Evolutionary conservation across 2,329 filamentous ascomycete species (phyloP), one percentile per base, ranked within the genome.

Genomic region (Rhytidhysteron rufulum): DNA sequence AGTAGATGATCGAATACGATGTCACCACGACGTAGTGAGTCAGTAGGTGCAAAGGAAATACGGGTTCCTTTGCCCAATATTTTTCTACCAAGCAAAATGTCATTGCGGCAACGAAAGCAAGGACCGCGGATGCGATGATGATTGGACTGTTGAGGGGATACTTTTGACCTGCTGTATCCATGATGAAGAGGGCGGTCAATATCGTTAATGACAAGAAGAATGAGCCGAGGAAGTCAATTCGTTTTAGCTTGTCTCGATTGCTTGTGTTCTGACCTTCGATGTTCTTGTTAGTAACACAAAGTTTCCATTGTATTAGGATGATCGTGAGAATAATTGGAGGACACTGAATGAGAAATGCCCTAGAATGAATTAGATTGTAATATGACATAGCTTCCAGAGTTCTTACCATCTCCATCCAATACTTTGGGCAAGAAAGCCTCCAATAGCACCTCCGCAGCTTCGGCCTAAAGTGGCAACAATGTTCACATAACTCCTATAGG

Each of bases 351-450:
- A 10, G 43, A 17, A 1, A 55, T 55, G n/a, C n/a, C n/a, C n/a
- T 20, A 62, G 35, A 4, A 49, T 50, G 2, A 52, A 25, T 15
- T 64, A 53, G 1, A 78, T 71, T 13, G 13, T 27, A 13, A 27
- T 7, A 27, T 7, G 16, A 37, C 11, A 19, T 37, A 6, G 5
- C 22, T 9, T 11, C 21, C 4, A 21, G 17, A 25, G 15, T 8
- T 34, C 64, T 46, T 47, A 78, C 80, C 80, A 83, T 59, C 82
- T 67, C 82, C 82, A 86, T 13, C 82, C 82, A 10, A 85, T 70
- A 0, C 73, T 72, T 47, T 85, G 79, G 1, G 79, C 75, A 2
- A 85, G 58, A 52, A 71, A 77, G 2, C 82, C 82, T 1, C 82
- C 82, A 0, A 83, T 41, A 0, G 76, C 73, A 2, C 75, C 76